Conservation (phyloP, 2,329 filamentous ascomycete species). For the Talaromyces funiculosus region DNA sequence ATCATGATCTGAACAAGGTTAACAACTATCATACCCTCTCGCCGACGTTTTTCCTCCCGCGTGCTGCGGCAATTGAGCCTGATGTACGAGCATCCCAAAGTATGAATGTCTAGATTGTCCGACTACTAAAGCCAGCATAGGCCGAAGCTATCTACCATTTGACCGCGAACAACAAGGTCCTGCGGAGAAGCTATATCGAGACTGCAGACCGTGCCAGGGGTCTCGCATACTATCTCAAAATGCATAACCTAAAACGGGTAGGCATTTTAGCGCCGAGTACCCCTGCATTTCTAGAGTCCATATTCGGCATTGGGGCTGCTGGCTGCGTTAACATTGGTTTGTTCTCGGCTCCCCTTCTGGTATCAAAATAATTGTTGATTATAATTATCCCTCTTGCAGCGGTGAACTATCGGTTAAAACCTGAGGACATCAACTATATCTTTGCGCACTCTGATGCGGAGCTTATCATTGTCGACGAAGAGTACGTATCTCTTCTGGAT, state of each 20-base stretch:
- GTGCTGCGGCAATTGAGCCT: conserved; percentile 83
- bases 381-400: conserved; percentile 31
- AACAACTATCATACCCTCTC: conserved; percentile 59
- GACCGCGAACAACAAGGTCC: conserved; percentile 66
- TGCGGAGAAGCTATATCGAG: conserved; percentile 73
- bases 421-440: conserved; percentile 84
- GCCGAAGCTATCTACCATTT: conserved; percentile 80
- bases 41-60: conserved; percentile 79
- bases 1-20: conserved; percentile 17
- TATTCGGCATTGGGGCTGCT: conserved; percentile 80
- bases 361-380: background rate
- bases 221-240: conserved; percentile 78
- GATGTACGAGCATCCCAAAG: conserved; percentile 43
- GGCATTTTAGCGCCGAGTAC: conserved; percentile 90
- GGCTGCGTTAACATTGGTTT: conserved; percentile 68
- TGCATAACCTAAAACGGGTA: conserved; percentile 67
- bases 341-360: conserved; percentile 16
- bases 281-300: conserved; percentile 83
- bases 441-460: conserved; percentile 84
- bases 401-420: conserved; percentile 69
- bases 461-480: conserved; percentile 76
- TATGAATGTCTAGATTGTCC: background rate
- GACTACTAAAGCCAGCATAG: conserved; percentile 28
- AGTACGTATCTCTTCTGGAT: conserved; percentile 67
- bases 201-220: conserved; percentile 81